Percentiles rank a stretch among this genome's conserved stretches.
These are phyloP conservation scores for Chytridium lagenaria DNA, from an alignment of 371 early-diverging fungal genomes.

Conservation along the genomic window DNA sequence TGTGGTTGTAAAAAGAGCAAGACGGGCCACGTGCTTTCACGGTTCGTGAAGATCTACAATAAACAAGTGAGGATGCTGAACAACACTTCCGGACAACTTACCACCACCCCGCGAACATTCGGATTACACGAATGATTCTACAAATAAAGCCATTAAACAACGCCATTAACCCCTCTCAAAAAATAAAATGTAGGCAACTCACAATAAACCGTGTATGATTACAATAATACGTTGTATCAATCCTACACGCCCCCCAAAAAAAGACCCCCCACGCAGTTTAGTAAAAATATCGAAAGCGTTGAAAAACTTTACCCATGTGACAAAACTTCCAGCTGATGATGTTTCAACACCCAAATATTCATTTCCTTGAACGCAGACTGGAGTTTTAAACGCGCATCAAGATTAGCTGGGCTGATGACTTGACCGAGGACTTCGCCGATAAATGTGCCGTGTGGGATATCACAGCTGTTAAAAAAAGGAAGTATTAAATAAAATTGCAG, in stretches of 20 bases:
- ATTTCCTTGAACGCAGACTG: background rate
- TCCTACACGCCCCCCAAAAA: too few relatives aligned
- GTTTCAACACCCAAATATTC: background rate
- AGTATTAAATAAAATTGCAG: background rate
- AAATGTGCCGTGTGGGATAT: background rate
- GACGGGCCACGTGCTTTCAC: background rate
- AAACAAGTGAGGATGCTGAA: background rate
- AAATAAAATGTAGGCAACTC: background rate
- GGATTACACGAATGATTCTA: constrained; percentile 10
- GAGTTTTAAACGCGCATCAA: background rate
- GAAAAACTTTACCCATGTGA: background rate
- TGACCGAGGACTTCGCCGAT: background rate
- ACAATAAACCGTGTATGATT: background rate
- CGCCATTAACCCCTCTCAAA: too few relatives aligned
- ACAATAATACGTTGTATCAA: background rate
- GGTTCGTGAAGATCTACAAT: constrained; percentile 4
- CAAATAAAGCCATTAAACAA: background rate
- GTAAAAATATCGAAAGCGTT: background rate
- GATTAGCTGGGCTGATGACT: background rate
- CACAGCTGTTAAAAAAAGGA: background rate
- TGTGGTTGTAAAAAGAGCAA: background rate
- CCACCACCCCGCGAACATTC: background rate
- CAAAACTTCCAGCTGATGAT: background rate
- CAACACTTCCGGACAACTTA: background rate
- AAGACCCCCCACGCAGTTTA: too few relatives aligned